Conservation (phyloP, 768 basidiomycete species). For the Phlebiopsis flavidoalba region DNA sequence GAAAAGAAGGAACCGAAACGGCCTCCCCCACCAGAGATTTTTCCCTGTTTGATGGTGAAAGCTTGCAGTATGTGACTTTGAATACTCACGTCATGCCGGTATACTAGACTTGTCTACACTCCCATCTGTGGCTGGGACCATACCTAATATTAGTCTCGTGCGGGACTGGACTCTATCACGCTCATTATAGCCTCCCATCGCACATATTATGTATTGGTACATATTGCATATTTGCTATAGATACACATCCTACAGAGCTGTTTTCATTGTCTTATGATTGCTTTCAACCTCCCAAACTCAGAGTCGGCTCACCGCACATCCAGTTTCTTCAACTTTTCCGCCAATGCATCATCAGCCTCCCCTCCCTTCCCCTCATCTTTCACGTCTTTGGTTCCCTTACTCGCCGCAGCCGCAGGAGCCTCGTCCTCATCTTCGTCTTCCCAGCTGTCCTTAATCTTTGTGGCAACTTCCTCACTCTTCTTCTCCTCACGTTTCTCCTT, state of each 20-base stretch:
- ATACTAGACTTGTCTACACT: neutral
- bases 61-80: conserved; percentile 11
- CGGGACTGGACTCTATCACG: neutral
- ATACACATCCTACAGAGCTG: neutral
- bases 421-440: conserved; percentile 65
- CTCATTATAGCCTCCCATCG: conserved; percentile 1
- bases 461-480: conserved; percentile 43
- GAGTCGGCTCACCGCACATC: conserved; percentile 39
- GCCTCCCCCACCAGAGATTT: conserved; percentile 13
- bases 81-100: neutral
- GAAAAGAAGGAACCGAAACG: conserved; percentile 33
- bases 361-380: conserved; percentile 20
- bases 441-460: conserved; percentile 68
- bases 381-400: conserved; percentile 12
- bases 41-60: conserved; percentile 12
- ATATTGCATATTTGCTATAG: conserved; percentile 4
- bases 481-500: conserved; percentile 54
- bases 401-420: conserved; percentile 12
- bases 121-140: neutral
- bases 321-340: conserved; percentile 52
- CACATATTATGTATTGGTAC: conserved; percentile 9
- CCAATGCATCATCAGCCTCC: conserved; percentile 32
- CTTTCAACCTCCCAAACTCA: neutral
- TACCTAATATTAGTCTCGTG: neutral
- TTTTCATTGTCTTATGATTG: neutral